Evolutionary conservation across 108 stramenopile genomes (phyloP), one percentile per base, ranked within the genome.

Genomic region (Seminavis robusta): DNA sequence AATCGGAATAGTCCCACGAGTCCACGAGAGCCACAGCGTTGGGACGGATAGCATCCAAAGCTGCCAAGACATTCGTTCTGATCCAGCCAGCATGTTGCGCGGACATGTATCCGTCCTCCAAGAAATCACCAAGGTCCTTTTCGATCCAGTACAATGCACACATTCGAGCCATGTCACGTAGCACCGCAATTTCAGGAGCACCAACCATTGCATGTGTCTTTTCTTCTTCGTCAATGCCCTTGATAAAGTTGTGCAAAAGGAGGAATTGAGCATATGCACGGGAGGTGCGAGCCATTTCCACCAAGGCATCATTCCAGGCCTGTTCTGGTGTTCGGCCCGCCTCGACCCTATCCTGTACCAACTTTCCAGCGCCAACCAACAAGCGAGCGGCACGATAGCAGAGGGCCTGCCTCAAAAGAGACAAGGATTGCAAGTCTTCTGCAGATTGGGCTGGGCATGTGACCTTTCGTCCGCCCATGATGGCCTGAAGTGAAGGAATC

Each of bases 11-110:
- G 58, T 94, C 92, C 30, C 80, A 75, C 5, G 95, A 86, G 68
- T 96, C 95, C 27, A 90, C 92, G 45, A 96, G 67, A 6, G 82
- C 81, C 39, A 96, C 91, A 7, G 95, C 93, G 56, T 88, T 80
- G 27, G 77, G 84, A 39, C 95, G 87, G 31, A 94, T 72, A n/a
- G 34, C 43, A 25, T 73, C 62, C 55, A 91, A 62, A 21, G 85
- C 49, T 10, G 77, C 52, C n/a, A 87, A 32, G 10, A 83, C 79
- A 49, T 10, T 46, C 3, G 65, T 36, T 1, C 63, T 33, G 24
- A 82, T 76, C 84, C 56, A 82, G 3, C n/a, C 47, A 16, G 63
- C 75, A 23, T 83, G 82, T 16, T 72, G 39, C 23, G 81, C 31
- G 5, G 54, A 31, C 23, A 89, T 16, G 58, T 78, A 89, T 36